Conservation (phyloP, 2,329 filamentous ascomycete genomes). For the Verticillium nonalfalfae region DNA sequence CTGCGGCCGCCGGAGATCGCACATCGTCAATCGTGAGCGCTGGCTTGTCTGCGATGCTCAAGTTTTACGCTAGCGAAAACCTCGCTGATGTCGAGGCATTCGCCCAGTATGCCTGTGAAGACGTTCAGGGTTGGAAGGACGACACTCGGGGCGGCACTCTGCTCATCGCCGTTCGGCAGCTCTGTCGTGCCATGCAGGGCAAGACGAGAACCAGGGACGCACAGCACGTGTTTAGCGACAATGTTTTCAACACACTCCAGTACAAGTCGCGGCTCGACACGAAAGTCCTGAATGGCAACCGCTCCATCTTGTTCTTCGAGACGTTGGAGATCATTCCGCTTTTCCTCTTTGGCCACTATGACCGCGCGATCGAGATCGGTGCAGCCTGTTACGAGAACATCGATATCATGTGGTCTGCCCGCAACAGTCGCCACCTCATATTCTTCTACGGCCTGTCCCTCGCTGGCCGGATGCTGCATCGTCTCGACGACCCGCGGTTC, state of each 20-base stretch:
- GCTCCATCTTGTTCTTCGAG: conserved; percentile 63
- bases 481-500: conserved; percentile 39
- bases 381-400: conserved; percentile 38
- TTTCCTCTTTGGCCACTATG: conserved; percentile 58
- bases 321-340: conserved; percentile 57
- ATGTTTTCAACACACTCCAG: conserved; percentile 51
- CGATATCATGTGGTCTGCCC: conserved; percentile 50
- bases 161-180: conserved; percentile 59
- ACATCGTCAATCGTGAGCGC: conserved; percentile 67
- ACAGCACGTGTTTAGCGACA: conserved; percentile 57
- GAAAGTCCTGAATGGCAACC: conserved; percentile 51
- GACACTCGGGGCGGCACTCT: conserved; percentile 68
- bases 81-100: conserved; percentile 63
- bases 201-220: conserved; percentile 54
- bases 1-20: conserved; percentile 61
- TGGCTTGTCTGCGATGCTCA: conserved; percentile 59
- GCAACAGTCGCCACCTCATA: conserved; percentile 50
- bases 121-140: conserved; percentile 64
- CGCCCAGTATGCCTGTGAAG: conserved; percentile 66
- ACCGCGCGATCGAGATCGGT: conserved; percentile 52
- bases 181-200: conserved; percentile 64
- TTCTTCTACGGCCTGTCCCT: conserved; percentile 56
- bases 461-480: conserved; percentile 43
- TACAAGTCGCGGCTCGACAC: conserved; percentile 55
- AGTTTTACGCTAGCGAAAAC: conserved; percentile 65